Percentiles rank a stretch among this genome's conserved stretches.
Conservation (phyloP, 2,329 filamentous ascomycete genomes). For the Fusarium tanahbumbuense region DNA sequence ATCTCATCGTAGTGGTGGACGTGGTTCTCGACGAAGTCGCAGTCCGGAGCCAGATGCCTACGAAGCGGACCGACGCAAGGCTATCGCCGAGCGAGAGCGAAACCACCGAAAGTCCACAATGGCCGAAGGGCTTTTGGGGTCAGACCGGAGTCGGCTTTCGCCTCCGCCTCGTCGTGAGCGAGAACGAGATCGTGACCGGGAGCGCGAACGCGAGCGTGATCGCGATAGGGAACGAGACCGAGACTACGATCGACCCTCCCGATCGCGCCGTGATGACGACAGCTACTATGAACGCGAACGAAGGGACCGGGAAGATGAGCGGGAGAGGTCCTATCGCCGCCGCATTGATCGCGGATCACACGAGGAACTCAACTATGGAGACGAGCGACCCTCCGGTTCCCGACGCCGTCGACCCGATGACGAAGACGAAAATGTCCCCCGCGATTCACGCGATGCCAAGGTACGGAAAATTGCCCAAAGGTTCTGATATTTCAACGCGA, state of each 20-base stretch:
- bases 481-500: not conserved
- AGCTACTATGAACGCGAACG: conserved; percentile 87
- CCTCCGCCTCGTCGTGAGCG: conserved; percentile 46
- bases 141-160: conserved; percentile 61
- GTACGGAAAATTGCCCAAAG: conserved; percentile 52
- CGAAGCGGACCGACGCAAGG: conserved; percentile 93
- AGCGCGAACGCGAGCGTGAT: conserved; percentile 17
- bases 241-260: conserved; percentile 62
- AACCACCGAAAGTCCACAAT: conserved; percentile 86
- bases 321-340: conserved; percentile 87
- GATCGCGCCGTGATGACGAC: conserved; percentile 70
- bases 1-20: conserved; percentile 69
- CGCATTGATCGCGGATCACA: conserved; percentile 80
- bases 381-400: conserved; percentile 72
- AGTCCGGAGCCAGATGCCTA: conserved; percentile 94
- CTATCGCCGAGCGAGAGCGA: conserved; percentile 92
- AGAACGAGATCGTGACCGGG: conserved; percentile 32
- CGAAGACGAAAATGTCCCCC: conserved; percentile 75
- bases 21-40: conserved; percentile 75
- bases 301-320: conserved; percentile 87
- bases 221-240: conserved; percentile 58
- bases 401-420: conserved; percentile 83
- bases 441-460: conserved; percentile 76
- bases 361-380: conserved; percentile 92
- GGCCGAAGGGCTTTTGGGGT: conserved; percentile 70